Evolutionary conservation across 2,329 filamentous ascomycete genomes (phyloP).

Genomic region (Calcarisporium arbuscula): DNA sequence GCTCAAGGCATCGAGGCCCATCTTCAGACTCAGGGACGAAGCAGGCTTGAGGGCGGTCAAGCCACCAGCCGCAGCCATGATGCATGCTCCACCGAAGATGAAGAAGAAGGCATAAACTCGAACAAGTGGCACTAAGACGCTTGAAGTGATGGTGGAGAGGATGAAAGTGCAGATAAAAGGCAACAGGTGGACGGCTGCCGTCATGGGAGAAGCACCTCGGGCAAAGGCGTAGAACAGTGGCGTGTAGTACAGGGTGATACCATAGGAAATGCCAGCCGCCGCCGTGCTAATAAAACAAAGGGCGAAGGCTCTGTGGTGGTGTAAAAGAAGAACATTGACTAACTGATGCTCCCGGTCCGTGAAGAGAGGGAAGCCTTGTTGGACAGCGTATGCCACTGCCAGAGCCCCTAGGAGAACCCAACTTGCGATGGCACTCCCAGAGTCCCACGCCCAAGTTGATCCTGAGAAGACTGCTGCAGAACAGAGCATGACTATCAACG

Average conservation of each 20-base stretch:
- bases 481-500: constrained; percentile 30
- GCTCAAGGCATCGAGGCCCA: constrained; percentile 24
- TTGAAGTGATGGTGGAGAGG: constrained; percentile 26
- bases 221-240: constrained; percentile 50
- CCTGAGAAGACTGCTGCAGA: constrained; percentile 47
- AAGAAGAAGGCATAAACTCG: constrained; percentile 31
- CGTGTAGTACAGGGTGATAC: constrained; percentile 43
- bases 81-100: constrained; percentile 18
- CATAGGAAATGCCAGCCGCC: constrained; percentile 28
- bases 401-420: constrained; percentile 40
- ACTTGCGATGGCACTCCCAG: constrained; percentile 35
- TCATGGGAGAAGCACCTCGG: constrained; percentile 31
- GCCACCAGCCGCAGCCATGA: constrained; percentile 19
- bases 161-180: constrained; percentile 36
- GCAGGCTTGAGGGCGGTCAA: constrained; percentile 16
- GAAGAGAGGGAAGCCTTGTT: constrained; percentile 39
- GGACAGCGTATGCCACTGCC: constrained; percentile 35
- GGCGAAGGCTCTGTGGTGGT: constrained; percentile 34
- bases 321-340: neutral
- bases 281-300: constrained; percentile 36
- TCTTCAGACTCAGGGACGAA: constrained; percentile 19
- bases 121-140: constrained; percentile 28
- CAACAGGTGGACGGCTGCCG: constrained; percentile 34
- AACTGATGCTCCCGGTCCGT: constrained; percentile 35
- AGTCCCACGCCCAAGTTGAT: constrained; percentile 40